Evolutionary conservation across 129 eudicot species (phyloP).

Genomic region (Pulicaria dysenterica): DNA sequence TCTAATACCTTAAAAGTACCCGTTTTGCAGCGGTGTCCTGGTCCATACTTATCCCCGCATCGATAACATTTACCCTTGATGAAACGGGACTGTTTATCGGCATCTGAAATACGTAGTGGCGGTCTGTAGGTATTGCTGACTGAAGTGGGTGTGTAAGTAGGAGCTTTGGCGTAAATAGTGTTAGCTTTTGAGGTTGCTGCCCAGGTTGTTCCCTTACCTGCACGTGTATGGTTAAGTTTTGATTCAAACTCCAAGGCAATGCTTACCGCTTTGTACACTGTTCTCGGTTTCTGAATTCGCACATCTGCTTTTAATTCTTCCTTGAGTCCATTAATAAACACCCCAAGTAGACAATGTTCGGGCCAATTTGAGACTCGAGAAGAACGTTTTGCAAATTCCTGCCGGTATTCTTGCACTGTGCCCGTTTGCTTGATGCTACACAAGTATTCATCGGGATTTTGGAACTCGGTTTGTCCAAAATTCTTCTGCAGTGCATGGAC

Average conservation of each 20-base stretch:
- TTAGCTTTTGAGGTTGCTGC: not conserved
- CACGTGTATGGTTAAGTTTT: not conserved
- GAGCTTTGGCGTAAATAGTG: not conserved
- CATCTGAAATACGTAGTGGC: not conserved
- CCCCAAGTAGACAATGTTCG: not conserved
- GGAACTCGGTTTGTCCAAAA: conserved; percentile 7
- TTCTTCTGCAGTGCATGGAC: conserved; percentile 12
- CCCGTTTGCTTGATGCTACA: not conserved
- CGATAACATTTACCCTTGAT: not conserved
- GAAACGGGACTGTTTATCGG: not conserved
- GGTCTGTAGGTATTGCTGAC: no score
- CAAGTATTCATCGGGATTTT: not conserved
- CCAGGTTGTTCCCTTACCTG: not conserved
- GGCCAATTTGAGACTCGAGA: not conserved
- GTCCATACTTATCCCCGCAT: no score
- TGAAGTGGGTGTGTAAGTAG: no score
- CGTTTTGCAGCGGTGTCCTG: not conserved
- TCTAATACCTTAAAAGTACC: not conserved
- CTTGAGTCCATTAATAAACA: not conserved
- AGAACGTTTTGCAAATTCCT: not conserved
- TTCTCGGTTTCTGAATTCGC: no score
- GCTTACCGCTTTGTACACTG: no score
- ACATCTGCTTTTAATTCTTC: no score
- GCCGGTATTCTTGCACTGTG: not conserved
- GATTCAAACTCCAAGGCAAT: not conserved